Base-by-base conservation (phyloP, 179 eudicot genomes). In the Pouteria campechiana region DNA sequence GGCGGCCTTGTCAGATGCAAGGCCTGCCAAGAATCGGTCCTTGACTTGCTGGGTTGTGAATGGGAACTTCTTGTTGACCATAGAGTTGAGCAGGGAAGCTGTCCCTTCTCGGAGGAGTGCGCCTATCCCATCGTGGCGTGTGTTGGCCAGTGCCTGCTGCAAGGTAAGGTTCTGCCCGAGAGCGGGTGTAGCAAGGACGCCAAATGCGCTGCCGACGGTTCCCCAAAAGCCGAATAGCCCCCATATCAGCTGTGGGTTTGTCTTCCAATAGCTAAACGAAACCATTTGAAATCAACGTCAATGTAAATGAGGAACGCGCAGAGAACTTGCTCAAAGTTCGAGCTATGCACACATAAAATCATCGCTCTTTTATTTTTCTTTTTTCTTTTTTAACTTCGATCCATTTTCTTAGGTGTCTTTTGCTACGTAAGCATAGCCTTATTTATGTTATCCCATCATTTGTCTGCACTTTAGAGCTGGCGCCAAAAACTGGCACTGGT, bases 181-280 rank as follows among this genome's bases (percentile, higher is more conserved):
- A 3, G 78, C 86, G 10, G 85, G 85, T n/a, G 66, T 25, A 23
- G 64, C 34, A n/a, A 64, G 6, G 11, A 41, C 35, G 6, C 95
- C 83, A 6, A 81, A 69, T 17, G 73, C 48, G 13, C 79, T 54
- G 12, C 97, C 95, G 1, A 76, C 25, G 4, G 93, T 78, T 31
- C 78, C 93, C 63, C 63, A 72, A 70, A 73, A 86, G 2, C 95
- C 93, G 12, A 89, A 38, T 7, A 76, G 32, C 3, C 93, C 83
- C 67, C 75, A 81, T 46, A 89, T 60, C 49, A 85, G 21, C 0
- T 48, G 46, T 0, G 97, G 97, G 54, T 86, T 83, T 43, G 45
- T 69, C 43, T 64, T 69, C 97, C 97, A 89, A 54, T 63, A 85
- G 19, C 97, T 90, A n/a, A n/a, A n/a, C n/a, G n/a, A n/a, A n/a